Evolutionary conservation across 495 filamentous ascomycete genomes (phyloP), one percentile per base, ranked within the genome.

Genomic region (Podospora australis): DNA sequence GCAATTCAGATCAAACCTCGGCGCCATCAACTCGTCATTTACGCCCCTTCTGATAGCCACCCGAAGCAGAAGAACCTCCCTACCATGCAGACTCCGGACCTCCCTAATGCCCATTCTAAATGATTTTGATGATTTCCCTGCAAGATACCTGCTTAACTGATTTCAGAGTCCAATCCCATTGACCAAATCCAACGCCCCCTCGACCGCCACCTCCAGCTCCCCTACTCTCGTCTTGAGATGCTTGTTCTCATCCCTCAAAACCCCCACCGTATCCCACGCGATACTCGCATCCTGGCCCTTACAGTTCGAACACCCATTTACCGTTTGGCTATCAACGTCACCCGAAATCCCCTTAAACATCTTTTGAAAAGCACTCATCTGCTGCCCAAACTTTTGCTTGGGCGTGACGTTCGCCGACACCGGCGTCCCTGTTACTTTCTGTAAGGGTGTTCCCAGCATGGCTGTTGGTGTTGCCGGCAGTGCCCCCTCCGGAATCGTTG

Each of bases 181-280:
- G 9, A 88, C 77, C 46, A 82, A 63, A 58, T 84, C 80, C 57
- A 91, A 66, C 22, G 82, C 86, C 30, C 82, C 82, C 47, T 89
- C 85, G 10, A 89, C 78, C 0, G 80, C 80, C 17, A 69, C 67
- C 63, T 89, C 86, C 2, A 90, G 59, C 49, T 83, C 72, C 0
- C 78, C 77, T 1, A 91, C 69, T 28, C 84, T 69, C 24, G 73
- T 72, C 66, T 89, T 90, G 38, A 90, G 63, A 6, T 77, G 76
- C 52, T 71, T 73, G 51, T 90, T 91, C 68, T 91, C 86, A 30
- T 82, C 81, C 48, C 84, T 75, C 48, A 91, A 63, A 36, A 87
- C 52, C 3, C 81, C 75, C 24, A 88, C 76, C 10, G 86, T 79
- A 51, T 81, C 73, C 86, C 86, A 84, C 10, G 82, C 84, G 47